A percentile compares a stretch with the other conserved stretches of the same genome.
Evolutionary conservation across 2,329 filamentous ascomycete species (phyloP).

Genomic region (Curvularia sp.): DNA sequence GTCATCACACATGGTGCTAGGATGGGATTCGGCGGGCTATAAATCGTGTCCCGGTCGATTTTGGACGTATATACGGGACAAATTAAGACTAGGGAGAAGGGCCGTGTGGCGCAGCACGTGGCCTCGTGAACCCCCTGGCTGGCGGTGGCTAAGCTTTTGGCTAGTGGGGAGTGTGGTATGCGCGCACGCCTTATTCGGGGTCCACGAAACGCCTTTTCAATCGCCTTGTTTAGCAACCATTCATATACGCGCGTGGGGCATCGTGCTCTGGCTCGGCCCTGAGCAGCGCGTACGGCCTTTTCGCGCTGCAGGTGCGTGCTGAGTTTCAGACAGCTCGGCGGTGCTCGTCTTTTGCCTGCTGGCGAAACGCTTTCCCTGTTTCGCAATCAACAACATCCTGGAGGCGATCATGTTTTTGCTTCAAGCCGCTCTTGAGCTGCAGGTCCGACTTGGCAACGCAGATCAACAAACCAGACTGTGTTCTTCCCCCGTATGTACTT

Average conservation of each 20-base stretch:
- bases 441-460: conserved; percentile 12
- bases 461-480: conserved; percentile 1
- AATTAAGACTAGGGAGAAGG: not conserved
- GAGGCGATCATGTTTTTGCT: conserved; percentile 12
- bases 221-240: not conserved
- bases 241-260: not conserved
- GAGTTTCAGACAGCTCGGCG: conserved; percentile 4
- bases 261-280: not conserved
- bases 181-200: not conserved
- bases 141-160: not conserved
- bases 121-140: not conserved
- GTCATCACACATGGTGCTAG: not conserved
- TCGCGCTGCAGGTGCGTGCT: not conserved
- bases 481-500: not conserved
- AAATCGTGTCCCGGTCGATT: no score
- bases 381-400: conserved; percentile 1
- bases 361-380: not conserved
- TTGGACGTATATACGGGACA: no score
- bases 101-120: not conserved
- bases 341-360: conserved; percentile 1
- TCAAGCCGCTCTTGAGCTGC: conserved; percentile 8
- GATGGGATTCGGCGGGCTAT: not conserved
- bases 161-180: not conserved
- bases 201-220: not conserved
- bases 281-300: not conserved